phyloP scores from a whole-genome alignment of 1,284 basidiomycete genomes.

The Pholiota adiposa region DNA sequence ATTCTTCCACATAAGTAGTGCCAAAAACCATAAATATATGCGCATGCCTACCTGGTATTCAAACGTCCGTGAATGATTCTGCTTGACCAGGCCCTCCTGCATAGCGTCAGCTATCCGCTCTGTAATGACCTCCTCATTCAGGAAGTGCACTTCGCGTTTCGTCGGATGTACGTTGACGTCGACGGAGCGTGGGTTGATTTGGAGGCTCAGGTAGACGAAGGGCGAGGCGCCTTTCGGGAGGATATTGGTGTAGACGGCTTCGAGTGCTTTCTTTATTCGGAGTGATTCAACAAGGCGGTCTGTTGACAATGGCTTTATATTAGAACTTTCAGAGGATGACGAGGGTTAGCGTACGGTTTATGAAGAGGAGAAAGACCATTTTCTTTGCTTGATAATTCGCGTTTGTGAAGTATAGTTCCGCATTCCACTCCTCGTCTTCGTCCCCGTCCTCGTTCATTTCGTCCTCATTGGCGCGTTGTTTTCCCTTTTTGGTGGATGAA shows the following conservation, averaged over 20 bases:
- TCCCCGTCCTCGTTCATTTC: slow-evolving; percentile 32
- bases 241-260: slow-evolving; percentile 83
- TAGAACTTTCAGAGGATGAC: background rate
- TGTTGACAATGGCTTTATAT: slow-evolving; percentile 40
- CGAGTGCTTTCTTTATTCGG: slow-evolving; percentile 86
- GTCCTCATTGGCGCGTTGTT: slow-evolving; percentile 19
- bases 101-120: slow-evolving; percentile 80
- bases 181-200: slow-evolving; percentile 86
- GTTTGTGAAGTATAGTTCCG: slow-evolving; percentile 82
- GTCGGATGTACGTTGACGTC: slow-evolving; percentile 99
- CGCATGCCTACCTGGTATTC: slow-evolving; percentile 74
- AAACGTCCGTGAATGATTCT: slow-evolving; percentile 76
- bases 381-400: slow-evolving; percentile 92
- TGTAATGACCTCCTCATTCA: slow-evolving; percentile 91
- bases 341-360: slow-evolving; percentile 76
- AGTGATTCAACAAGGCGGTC: slow-evolving; percentile 94
- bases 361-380: slow-evolving; percentile 89
- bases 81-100: slow-evolving; percentile 65
- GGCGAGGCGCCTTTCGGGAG: slow-evolving; percentile 93
- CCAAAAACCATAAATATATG: background rate
- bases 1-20: background rate
- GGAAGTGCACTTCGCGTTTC: slow-evolving; percentile 95
- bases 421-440: slow-evolving; percentile 54
- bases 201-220: slow-evolving; percentile 90
- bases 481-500: slow-evolving; percentile 32